Base-by-base conservation (phyloP, 2,329 filamentous ascomycete species). In the Penicillium thymicola region DNA sequence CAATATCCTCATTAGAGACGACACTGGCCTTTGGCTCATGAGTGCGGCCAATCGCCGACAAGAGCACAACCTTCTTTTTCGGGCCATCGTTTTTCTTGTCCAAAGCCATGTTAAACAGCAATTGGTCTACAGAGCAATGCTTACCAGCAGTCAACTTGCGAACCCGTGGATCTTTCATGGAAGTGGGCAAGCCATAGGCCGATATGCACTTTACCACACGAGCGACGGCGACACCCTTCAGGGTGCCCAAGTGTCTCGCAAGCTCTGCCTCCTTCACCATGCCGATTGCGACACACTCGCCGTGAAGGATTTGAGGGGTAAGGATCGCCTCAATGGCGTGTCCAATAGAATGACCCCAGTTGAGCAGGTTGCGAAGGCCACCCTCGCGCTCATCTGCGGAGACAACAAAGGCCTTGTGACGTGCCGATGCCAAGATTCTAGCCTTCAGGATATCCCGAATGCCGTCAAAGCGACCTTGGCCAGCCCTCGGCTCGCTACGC, bases 201-300 rank as follows among this genome's bases (percentile, higher is more conserved):
- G 91, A 85, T 65, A 99, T 91, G 76, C 92, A 97, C 75, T 97
- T 97, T 54, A 88, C 85, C 49, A 99, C 79, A 55, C 94, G 87
- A 10, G 94, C 90, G 13, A 99, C 92, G 32, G 93, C 94, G 54
- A 89, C 89, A 6, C 90, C 90, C 49, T 88, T 87, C 30, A 99
- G 79, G 18, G 96, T 82, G 40, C 94, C 94, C 1, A 99, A 81
- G 73, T 92, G 90, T 55, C 94, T 88, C 25, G 94, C 90, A 54
- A 99, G 79, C 73, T 97, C 94, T 11, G 93, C 94, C 75, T 99
- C 94, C 73, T 95, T 96, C 58, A 97, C 90, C 94, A 99, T 99
- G 27, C 94, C 94, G 65, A 99, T 96, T 23, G 94, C 91, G 11
- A 99, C 93, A 61, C 90, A 92, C 72, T 99, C 94, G 59, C 94